Percentiles rank a stretch among this genome's conserved stretches.
phyloP scores from a whole-genome alignment of 768 basidiomycete species.

The Saitozyma sp. region DNA sequence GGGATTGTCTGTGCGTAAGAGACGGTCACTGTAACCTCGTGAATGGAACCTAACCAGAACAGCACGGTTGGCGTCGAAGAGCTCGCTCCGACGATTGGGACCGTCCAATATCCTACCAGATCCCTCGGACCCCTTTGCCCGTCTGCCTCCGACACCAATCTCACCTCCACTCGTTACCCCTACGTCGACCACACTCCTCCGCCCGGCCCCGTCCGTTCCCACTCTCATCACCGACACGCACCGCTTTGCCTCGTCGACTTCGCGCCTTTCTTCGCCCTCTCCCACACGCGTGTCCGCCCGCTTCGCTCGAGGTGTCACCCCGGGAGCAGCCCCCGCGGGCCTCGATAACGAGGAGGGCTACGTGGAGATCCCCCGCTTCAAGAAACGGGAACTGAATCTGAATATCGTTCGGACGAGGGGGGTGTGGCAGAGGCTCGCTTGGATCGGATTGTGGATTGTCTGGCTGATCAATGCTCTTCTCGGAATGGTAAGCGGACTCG shows the following conservation, averaged over 20 bases:
- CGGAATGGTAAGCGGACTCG: constrained; percentile 26
- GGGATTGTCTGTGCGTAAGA: constrained; percentile 26
- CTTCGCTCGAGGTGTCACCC: too few species aligned
- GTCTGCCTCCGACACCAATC: constrained; percentile 9
- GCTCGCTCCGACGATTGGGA: too few species aligned
- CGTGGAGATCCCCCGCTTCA: constrained; percentile 47
- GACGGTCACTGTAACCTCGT: too few species aligned
- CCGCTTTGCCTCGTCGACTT: constrained; percentile 16
- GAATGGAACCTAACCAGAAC: too few species aligned
- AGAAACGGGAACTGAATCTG: constrained; percentile 39
- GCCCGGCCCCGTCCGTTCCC: constrained; percentile 23
- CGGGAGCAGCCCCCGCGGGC: too few species aligned
- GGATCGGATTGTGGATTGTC: constrained; percentile 23
- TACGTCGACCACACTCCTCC: constrained; percentile 14
- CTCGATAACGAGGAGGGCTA: too few species aligned
- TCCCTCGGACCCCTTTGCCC: neutral
- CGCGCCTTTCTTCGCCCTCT: neutral
- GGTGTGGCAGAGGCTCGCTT: constrained; percentile 21
- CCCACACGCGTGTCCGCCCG: neutral
- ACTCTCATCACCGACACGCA: constrained; percentile 8
- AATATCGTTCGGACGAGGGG: constrained; percentile 29
- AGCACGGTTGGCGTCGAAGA: too few species aligned
- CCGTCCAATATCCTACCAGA: neutral
- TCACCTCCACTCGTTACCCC: constrained; percentile 9
- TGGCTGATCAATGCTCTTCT: constrained; percentile 30